These are phyloP conservation scores for Rubus parviflorus DNA, from an alignment of 306 rosid genomes.

Conservation along the genomic window DNA sequence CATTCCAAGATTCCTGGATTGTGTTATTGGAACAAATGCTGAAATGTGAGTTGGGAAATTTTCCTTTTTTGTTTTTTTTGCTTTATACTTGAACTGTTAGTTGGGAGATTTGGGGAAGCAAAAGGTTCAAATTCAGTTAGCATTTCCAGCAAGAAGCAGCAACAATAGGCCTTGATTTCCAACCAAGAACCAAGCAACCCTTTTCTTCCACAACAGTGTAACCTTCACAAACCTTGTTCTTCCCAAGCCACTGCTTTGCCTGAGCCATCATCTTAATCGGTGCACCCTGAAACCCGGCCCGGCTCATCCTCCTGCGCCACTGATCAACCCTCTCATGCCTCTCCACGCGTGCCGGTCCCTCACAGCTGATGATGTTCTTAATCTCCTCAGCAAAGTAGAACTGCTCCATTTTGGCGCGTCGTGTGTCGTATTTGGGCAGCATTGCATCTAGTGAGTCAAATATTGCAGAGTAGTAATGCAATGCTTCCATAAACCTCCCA, in stretches of 20 bases:
- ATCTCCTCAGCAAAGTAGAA: conserved; percentile 92
- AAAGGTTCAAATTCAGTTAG: conserved; percentile 19
- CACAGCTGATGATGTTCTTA: conserved; percentile 90
- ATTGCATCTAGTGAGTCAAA: conserved; percentile 79
- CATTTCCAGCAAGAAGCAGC: conserved; percentile 97
- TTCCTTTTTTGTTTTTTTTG: background rate
- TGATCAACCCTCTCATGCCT: conserved; percentile 93
- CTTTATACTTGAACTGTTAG: background rate
- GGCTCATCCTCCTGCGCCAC: conserved; percentile 88
- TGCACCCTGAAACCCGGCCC: conserved; percentile 73
- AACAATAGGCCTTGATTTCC: conserved; percentile 86
- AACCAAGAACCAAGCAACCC: conserved; percentile 86
- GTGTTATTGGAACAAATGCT: conserved; percentile 33
- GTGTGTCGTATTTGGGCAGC: conserved; percentile 80
- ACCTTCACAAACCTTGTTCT: conserved; percentile 56
- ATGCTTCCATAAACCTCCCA: conserved; percentile 88
- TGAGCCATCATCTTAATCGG: conserved; percentile 63
- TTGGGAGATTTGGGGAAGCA: conserved; percentile 7
- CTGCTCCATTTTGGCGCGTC: conserved; percentile 79
- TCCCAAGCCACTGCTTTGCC: conserved; percentile 74
- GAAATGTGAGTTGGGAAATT: conserved; percentile 12
- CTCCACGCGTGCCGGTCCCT: conserved; percentile 80
- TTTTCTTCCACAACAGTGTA: conserved; percentile 77
- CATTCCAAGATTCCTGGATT: conserved; percentile 18
- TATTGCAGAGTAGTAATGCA: conserved; percentile 85